Evolutionary conservation across 176 grass and related monocot genomes (phyloP), one percentile per base, ranked within the genome.

Genomic region (Lolium rigidum): DNA sequence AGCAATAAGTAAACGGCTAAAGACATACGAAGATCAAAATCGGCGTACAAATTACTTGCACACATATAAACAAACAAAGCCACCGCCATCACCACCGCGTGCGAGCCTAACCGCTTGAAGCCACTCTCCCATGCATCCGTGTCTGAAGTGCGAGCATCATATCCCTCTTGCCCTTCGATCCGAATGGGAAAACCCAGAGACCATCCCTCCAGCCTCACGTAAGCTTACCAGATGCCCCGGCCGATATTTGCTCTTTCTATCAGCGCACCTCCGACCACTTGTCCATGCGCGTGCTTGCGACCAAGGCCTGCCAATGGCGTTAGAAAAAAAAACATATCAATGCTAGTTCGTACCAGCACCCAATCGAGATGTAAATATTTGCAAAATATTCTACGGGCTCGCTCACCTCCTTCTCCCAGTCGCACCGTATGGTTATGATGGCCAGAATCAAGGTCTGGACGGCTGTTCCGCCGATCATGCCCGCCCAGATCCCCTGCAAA

Each of bases 391-490:
- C 43, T 25, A 4, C 5, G 15, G 51, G 6, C 56, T 73, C 55
- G 90, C 95, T 77, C 62, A 94, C 95, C 93, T 98, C 95, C 76
- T 91, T 93, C 2, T 95, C 89, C 95, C 95, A 98, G 77, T 98
- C 91, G 28, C 95, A 98, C 60, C 89, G 85, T 9, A 95, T 77
- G 10, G 95, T 98, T 18, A 98, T 83, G 81, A 90, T 48, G 68
- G 85, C 91, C 47, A 98, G 77, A 13, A 95, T 93, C n/a, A 93
- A 5, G 20, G 95, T 98, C 54, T 98, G 95, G 72, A 98, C 86
- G 64, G 91, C 91, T 26, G 95, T 98, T 86, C 95, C 95, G 49
- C 89, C 84, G 49, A 98, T 98, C 95, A 98, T 98, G 7, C 95
- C 95, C 13, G 87, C 93, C 95, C 95, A 98, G 41, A 98, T 95